phyloP scores from a whole-genome alignment of 2,329 filamentous ascomycete genomes.

The Didymella arachidicola region DNA sequence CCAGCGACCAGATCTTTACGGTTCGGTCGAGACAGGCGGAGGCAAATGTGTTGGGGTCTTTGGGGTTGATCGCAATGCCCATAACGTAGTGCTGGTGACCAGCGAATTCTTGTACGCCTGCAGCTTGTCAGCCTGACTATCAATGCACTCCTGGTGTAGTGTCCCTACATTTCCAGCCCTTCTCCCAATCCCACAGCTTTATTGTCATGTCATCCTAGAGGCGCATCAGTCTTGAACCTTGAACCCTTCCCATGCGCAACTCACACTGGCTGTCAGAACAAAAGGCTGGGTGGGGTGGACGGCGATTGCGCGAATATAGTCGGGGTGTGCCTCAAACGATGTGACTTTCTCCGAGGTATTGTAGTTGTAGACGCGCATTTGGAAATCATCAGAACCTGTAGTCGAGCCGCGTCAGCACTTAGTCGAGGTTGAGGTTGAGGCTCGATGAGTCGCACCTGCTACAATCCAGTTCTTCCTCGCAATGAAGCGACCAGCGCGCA shows the following conservation, averaged over 20 bases:
- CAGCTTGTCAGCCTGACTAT: conserved; percentile 29
- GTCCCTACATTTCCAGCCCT: conserved; percentile 83
- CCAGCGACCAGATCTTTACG: conserved; percentile 97
- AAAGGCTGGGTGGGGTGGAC: conserved; percentile 96
- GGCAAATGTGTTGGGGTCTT: conserved; percentile 79
- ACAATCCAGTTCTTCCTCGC: conserved; percentile 99
- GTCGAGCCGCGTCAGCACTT: conserved; percentile 31
- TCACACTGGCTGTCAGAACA: conserved; percentile 83
- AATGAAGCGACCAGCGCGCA: conserved; percentile 94
- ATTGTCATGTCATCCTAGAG: conserved; percentile 62
- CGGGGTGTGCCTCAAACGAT: conserved; percentile 94
- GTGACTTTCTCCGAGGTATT: conserved; percentile 99
- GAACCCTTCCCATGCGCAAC: conserved; percentile 19
- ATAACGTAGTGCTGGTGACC: conserved; percentile 97
- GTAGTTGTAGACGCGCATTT: conserved; percentile 88
- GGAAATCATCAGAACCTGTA: conserved; percentile 81
- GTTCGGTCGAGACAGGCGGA: conserved; percentile 96
- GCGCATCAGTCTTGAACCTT: conserved; percentile 32
- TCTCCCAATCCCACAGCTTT: conserved; percentile 99
- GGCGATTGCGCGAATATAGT: conserved; percentile 96
- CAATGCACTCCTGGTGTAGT: background rate
- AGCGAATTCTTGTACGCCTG: conserved; percentile 85
- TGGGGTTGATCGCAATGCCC: conserved; percentile 96
- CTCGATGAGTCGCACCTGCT: conserved; percentile 65
- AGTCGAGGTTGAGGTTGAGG: background rate